phyloP scores from a whole-genome alignment of 371 early-diverging fungal species.

The Amoeboaphelidium occidentale region DNA sequence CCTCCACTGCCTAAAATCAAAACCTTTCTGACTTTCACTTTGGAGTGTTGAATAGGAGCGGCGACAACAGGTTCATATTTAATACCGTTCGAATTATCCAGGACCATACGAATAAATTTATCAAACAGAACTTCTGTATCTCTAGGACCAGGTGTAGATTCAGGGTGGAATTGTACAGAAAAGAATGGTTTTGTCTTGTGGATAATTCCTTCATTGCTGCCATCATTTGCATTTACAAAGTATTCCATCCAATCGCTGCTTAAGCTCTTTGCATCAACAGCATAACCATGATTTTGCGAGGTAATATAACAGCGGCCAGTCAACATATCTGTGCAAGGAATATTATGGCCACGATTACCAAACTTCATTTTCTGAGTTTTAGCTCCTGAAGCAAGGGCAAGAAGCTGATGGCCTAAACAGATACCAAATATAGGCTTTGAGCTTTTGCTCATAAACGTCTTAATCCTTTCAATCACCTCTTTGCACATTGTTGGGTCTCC shows the following conservation, averaged over 20 bases:
- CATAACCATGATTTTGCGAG: slow-evolving; percentile 86
- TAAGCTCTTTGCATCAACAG: slow-evolving; percentile 59
- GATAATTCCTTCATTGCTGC: slow-evolving; percentile 87
- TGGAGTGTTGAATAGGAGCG: neutral
- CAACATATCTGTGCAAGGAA: slow-evolving; percentile 81
- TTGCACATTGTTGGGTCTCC: slow-evolving; percentile 74
- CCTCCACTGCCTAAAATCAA: slow-evolving; percentile 83
- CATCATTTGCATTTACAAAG: slow-evolving; percentile 92
- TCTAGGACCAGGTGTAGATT: slow-evolving; percentile 86
- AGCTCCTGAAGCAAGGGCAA: slow-evolving; percentile 80
- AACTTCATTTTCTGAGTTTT: slow-evolving; percentile 81
- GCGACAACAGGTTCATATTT: slow-evolving; percentile 2
- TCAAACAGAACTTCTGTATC: slow-evolving; percentile 89
- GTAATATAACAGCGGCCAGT: slow-evolving; percentile 91
- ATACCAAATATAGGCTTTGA: slow-evolving; percentile 90
- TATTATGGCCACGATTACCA: slow-evolving; percentile 96
- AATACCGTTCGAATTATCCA: neutral
- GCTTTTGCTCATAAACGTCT: slow-evolving; percentile 29
- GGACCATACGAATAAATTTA: slow-evolving; percentile 48
- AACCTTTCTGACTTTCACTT: slow-evolving; percentile 49
- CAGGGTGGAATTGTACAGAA: slow-evolving; percentile 96
- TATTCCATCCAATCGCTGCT: slow-evolving; percentile 53
- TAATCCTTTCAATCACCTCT: slow-evolving; percentile 41
- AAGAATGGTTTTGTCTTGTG: slow-evolving; percentile 69
- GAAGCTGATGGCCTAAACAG: slow-evolving; percentile 86